Base-by-base conservation (phyloP, 176 grass and related monocot species). In the Aegilops umbellulata region DNA sequence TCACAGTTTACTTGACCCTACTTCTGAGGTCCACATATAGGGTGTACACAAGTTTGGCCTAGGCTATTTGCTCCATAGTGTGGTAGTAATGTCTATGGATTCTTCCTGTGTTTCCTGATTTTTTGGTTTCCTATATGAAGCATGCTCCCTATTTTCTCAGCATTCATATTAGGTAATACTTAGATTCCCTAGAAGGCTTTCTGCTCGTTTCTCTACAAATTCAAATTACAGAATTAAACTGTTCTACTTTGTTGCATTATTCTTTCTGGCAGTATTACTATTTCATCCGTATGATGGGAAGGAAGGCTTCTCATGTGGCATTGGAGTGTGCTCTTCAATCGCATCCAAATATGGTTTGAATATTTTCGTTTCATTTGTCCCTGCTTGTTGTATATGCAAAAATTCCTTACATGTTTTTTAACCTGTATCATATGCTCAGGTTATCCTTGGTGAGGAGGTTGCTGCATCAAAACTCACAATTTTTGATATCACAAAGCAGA, bases 291-390 rank as follows among this genome's bases (percentile, higher is more conserved):
- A 34, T 99, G 82, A 99, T 99, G 97, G 97, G 97, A 27, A 92
- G 94, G 42, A 99, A 99, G 90, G 97, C 97, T 77, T 99, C 97
- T 78, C 97, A 99, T 85, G 97, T 99, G 71, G 97, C 97, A 34
- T 82, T 99, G 90, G 97, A 99, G 58, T 99, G 97, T 88, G 71
- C 94, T 85, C 97, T 99, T 79, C 97, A 99, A 72, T 96, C 97
- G 23, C 97, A 99, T 89, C 97, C 97, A 25, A 99, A 99, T 91
- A 94, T 96, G 97, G 97, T 99, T 23, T 46, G 77, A 20, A 65
- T 41, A 85, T 13, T 25, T 84, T 51, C 36, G 47, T 84, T 80
- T 78, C 17, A 11, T 9, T 36, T 55, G 29, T 68, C 11, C 58
- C 3, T 74, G 42, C 23, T 20, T 83, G 26, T 68, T 58, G 34